Conservation (phyloP, 805 yeast genomes). For the Spathaspora passalidarum region DNA sequence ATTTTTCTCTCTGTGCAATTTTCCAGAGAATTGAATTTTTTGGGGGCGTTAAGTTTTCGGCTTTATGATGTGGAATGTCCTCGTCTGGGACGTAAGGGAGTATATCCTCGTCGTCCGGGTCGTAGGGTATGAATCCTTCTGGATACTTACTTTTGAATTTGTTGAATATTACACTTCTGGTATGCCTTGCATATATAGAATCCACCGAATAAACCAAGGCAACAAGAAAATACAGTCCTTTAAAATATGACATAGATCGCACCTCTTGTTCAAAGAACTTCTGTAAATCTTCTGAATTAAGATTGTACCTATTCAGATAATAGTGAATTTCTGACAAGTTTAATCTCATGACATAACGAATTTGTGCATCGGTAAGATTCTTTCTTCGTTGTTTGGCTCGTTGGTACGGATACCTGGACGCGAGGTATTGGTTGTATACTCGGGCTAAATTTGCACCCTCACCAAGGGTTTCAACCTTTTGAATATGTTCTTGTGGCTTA, state of each 20-base stretch:
- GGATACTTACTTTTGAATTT: no score
- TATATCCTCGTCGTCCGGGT: no score
- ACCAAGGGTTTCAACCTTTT: neutral
- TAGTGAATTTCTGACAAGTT: neutral
- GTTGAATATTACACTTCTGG: constrained; percentile 25
- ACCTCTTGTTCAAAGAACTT: constrained; percentile 13
- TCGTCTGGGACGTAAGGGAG: no score
- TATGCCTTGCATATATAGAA: constrained; percentile 21
- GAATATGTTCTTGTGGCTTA: neutral
- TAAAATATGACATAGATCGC: constrained; percentile 6
- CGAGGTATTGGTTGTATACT: neutral
- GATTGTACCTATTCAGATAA: neutral
- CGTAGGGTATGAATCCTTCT: no score
- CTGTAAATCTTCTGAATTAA: neutral
- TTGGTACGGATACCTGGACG: neutral
- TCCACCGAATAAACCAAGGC: constrained; percentile 25
- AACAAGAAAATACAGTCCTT: constrained; percentile 26
- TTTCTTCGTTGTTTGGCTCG: neutral
- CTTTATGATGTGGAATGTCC: no score
- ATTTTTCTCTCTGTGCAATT: no score
- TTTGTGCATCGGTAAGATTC: neutral
- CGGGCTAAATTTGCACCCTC: neutral
- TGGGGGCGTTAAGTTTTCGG: no score
- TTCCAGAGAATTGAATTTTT: no score
- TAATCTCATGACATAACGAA: neutral